Base-by-base conservation (phyloP, 441 rosid species). In the Populus hybrid region DNA sequence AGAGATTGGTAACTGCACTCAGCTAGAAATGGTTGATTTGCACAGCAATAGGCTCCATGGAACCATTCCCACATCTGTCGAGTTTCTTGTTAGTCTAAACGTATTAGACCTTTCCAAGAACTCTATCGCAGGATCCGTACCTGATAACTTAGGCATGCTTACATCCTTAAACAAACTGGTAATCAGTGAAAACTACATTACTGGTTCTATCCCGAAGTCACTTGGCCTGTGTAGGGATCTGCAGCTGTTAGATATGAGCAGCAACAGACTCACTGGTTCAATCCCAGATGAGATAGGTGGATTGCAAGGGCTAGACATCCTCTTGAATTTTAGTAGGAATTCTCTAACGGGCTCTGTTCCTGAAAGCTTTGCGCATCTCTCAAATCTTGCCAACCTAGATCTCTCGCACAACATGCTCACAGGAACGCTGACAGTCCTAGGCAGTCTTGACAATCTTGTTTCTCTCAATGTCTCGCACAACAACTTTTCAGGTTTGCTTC, bases 21-120 rank as follows among this genome's bases (percentile, higher is more conserved):
- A 84, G 76, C 85, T 91, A 71, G 89, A 91, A 82, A 87, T 91
- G 96, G 76, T 88, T n/a, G 91, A 91, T 81, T 83, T 91, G 78
- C 91, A 75, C 75, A 82, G 64, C 12, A 91, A 91, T 79, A 78
- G 76, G 72, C 86, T 91, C 32, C 82, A 40, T 74, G 94, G 94
- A 65, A 63, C 65, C 74, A 83, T 91, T 40, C 96, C 96, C 7
- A 59, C 76, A 24, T 86, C 96, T 68, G 66, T 90, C 2, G 86
- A 82, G 69, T 84, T 77, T 61, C 91, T 91, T 42, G 73, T 78
- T 40, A 75, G 72, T 67, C 87, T 91, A 35, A 90, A 90, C 69
- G 86, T 91, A 46, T 78, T 91, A 71, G 94, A 91, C 84, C 84
- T 91, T 34, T 90, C 96, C 23, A 77, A 63, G 67, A 91, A 91